Evolutionary conservation across 345 rosid genomes (phyloP), one percentile per base, ranked within the genome.

Genomic region (Sonneratia alba): DNA sequence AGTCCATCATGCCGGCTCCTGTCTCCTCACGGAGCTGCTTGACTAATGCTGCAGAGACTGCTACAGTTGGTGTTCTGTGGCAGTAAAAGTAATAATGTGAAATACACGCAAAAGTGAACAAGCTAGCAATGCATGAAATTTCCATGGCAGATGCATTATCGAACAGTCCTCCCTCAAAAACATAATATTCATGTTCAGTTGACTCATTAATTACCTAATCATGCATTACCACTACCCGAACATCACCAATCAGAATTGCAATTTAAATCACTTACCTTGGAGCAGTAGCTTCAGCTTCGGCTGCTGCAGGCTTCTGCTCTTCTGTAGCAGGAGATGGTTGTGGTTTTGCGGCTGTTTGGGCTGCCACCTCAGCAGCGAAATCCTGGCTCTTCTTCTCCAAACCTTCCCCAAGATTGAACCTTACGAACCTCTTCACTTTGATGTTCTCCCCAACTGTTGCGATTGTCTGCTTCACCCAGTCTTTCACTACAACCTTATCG

Each of bases 1-100:
- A 91, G 80, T 94, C 97, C 99, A 91, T 91, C 97, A 91, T 94
- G 43, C 97, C 99, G 0, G 97, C 99, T 79, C 99, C 97, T 4
- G 93, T 90, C 83, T 95, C 97, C 71, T 91, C 99, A 42, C 97
- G 86, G 67, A 95, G 82, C 80, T 94, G 93, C 79, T 95, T 95
- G 70, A 95, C 96, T 37, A 95, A 89, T 70, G 87, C 88, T 45
- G 97, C 96, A 34, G 97, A 87, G 72, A 95, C 79, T 49, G 87
- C 75, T 68, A 72, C 77, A 6, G 81, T 66, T 14, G 88, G 76
- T 77, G 88, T 82, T 79, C 99, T 91, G 87, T 42, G 18, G 68
- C 27, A 15, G 16, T n/a, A 22, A 68, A 24, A n/a, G 36, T 15
- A n/a, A 45, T 12, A 40, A 47, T 67, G 53, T 38, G 32, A 67